These are phyloP conservation scores for Leishmania gerbilli DNA, from an alignment of 208 protist genomes.

Conservation along the genomic window DNA sequence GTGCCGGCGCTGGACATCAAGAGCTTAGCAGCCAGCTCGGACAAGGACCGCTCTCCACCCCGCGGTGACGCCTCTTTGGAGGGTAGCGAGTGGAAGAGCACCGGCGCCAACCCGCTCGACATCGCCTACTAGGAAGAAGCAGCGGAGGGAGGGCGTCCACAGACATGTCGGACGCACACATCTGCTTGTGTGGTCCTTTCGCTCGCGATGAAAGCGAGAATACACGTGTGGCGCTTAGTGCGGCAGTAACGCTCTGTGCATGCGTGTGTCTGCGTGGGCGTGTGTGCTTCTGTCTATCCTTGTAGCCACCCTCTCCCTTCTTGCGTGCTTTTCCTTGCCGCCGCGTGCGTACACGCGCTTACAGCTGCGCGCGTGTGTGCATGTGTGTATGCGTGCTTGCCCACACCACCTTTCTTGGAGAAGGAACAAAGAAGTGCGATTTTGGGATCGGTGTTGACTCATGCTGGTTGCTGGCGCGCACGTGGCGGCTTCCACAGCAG, in stretches of 20 bases:
- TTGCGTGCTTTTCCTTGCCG: neutral
- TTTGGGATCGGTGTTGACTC: too few relatives aligned
- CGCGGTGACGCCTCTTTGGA: neutral
- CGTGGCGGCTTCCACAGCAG: neutral
- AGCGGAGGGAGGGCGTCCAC: neutral
- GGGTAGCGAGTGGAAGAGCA: neutral
- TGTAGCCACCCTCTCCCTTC: neutral
- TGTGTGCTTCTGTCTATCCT: neutral
- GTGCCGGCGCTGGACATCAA: neutral
- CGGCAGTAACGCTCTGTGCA: neutral
- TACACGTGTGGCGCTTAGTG: neutral
- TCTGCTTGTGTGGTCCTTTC: neutral
- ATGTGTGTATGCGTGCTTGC: neutral
- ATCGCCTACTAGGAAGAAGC: constrained; percentile 7
- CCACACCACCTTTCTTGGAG: too few relatives aligned
- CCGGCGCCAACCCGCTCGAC: neutral
- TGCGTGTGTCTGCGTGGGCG: neutral
- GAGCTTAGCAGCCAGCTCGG: neutral
- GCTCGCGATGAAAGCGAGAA: neutral
- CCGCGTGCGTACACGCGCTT: too few relatives aligned
- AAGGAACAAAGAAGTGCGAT: too few relatives aligned
- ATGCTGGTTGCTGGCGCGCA: too few relatives aligned
- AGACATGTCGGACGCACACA: neutral
- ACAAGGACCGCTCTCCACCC: too few relatives aligned
- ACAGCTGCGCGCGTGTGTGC: too few relatives aligned